phyloP scores from a whole-genome alignment of 2,329 filamentous ascomycete species.

The Cladosporium sp. region DNA sequence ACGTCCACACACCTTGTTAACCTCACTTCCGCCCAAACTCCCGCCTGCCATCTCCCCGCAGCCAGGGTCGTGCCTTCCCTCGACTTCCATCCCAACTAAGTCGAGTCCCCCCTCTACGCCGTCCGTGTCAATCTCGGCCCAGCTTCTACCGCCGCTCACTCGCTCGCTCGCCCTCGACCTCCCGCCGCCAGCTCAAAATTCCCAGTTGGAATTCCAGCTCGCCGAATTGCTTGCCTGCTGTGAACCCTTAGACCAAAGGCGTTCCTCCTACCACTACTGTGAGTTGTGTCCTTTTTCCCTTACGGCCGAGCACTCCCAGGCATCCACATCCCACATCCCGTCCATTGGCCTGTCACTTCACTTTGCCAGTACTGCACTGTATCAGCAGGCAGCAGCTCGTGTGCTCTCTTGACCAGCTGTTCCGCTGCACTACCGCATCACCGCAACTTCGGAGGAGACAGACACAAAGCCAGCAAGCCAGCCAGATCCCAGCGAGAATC shows the following conservation, averaged over 20 bases:
- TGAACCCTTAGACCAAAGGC: slow-evolving; percentile 4
- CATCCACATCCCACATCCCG: neutral
- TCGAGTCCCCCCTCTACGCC: slow-evolving; percentile 2
- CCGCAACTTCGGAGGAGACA: slow-evolving; percentile 9
- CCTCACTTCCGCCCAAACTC: neutral
- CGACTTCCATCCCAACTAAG: slow-evolving; percentile 1
- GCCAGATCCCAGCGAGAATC: neutral
- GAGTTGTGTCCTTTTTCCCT: slow-evolving; percentile 3
- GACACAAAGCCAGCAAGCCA: slow-evolving; percentile 5
- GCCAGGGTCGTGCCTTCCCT: neutral
- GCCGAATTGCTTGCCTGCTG: neutral
- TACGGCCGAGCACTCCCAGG: slow-evolving; percentile 10
- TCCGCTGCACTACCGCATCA: slow-evolving; percentile 1
- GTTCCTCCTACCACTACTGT: slow-evolving; percentile 1
- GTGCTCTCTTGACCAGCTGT: neutral
- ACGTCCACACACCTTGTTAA: neutral
- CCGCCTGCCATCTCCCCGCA: neutral
- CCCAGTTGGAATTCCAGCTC: neutral
- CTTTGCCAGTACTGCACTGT: neutral
- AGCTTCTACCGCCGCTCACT: neutral
- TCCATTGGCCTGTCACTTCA: slow-evolving; percentile 2
- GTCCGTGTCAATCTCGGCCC: slow-evolving; percentile 16
- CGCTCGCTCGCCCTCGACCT: neutral
- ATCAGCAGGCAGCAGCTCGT: slow-evolving; percentile 5
- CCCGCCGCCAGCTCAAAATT: slow-evolving; percentile 13